These are phyloP conservation scores for Teunomyces cretensis DNA, from an alignment of 805 yeast genomes.

Conservation along the genomic window DNA sequence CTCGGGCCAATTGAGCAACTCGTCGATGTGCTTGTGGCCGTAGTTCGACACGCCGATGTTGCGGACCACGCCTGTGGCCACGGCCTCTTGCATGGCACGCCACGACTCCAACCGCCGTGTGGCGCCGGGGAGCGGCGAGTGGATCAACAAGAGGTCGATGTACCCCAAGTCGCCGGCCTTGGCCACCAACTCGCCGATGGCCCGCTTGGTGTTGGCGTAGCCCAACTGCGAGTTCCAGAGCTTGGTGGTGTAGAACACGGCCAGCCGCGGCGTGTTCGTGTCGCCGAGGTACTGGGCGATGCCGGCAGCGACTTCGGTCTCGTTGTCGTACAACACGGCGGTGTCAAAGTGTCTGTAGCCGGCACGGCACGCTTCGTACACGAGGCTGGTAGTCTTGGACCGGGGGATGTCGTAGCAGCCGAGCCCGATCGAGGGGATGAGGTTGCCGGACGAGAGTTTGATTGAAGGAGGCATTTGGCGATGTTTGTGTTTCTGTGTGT, in stretches of 20 bases:
- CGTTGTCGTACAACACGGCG: conserved; percentile 70
- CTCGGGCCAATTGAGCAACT: conserved; percentile 47
- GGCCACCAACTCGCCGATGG: conserved; percentile 55
- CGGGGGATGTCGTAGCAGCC: conserved; percentile 48
- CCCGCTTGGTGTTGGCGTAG: conserved; percentile 47
- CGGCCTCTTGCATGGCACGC: conserved; percentile 57
- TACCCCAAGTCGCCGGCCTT: conserved; percentile 57
- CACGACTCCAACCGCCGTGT: conserved; percentile 49
- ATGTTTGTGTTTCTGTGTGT: too few species aligned
- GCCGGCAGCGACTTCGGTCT: conserved; percentile 66
- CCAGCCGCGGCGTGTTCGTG: conserved; percentile 25
- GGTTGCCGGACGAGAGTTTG: conserved; percentile 29
- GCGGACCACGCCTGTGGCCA: conserved; percentile 47
- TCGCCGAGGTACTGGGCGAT: conserved; percentile 44
- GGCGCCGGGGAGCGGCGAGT: conserved; percentile 49
- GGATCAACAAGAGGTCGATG: conserved; percentile 70
- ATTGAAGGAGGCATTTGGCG: conserved; percentile 5
- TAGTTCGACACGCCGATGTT: conserved; percentile 66
- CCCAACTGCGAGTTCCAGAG: conserved; percentile 52
- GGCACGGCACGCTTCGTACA: conserved; percentile 57
- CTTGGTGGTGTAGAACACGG: conserved; percentile 59
- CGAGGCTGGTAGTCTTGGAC: conserved; percentile 37
- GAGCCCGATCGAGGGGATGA: conserved; percentile 48
- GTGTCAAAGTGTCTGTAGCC: conserved; percentile 78
- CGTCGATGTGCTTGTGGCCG: conserved; percentile 56